Evolutionary conservation across 2,329 filamentous ascomycete genomes (phyloP).

Genomic region (Sporothrix sp.): DNA sequence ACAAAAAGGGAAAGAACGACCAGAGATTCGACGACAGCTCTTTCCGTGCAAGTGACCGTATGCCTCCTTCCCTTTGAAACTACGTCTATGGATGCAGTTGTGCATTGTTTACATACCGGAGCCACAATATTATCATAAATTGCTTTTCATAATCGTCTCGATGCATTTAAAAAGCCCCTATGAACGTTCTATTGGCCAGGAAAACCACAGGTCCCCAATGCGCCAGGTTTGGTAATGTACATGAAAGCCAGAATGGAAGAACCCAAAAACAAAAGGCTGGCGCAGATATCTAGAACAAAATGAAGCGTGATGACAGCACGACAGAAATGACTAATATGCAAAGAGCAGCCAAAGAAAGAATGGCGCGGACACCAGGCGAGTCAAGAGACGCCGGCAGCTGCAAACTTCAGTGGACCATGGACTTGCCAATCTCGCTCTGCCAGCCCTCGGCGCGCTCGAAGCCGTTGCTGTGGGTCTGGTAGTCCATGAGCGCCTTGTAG

Average conservation of each 20-base stretch:
- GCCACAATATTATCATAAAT: not conserved
- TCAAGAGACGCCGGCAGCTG: not conserved
- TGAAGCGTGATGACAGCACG: not conserved
- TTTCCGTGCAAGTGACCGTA: not conserved
- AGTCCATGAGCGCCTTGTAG: slow-evolving; percentile 67
- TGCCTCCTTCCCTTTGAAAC: not conserved
- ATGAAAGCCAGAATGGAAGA: not conserved
- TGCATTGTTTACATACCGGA: too few species aligned
- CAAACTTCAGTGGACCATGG: slow-evolving; percentile 40
- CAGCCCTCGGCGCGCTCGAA: slow-evolving; percentile 73
- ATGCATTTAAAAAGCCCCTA: not conserved
- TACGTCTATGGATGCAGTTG: not conserved
- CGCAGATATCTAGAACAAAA: not conserved
- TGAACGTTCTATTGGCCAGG: too few species aligned
- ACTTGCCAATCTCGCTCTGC: slow-evolving; percentile 80
- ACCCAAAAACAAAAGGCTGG: not conserved
- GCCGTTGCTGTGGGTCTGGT: slow-evolving; percentile 61
- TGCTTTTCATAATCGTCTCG: too few species aligned
- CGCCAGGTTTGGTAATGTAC: slow-evolving; percentile 5
- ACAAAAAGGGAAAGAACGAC: too few species aligned
- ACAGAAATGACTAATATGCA: not conserved
- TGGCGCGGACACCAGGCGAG: not conserved
- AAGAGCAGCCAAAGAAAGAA: not conserved
- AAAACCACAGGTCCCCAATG: not conserved
- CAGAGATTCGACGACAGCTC: not conserved